These are phyloP conservation scores for Stachybotrys chartarum DNA, from an alignment of 2,329 filamentous ascomycete species.

Conservation along the genomic window DNA sequence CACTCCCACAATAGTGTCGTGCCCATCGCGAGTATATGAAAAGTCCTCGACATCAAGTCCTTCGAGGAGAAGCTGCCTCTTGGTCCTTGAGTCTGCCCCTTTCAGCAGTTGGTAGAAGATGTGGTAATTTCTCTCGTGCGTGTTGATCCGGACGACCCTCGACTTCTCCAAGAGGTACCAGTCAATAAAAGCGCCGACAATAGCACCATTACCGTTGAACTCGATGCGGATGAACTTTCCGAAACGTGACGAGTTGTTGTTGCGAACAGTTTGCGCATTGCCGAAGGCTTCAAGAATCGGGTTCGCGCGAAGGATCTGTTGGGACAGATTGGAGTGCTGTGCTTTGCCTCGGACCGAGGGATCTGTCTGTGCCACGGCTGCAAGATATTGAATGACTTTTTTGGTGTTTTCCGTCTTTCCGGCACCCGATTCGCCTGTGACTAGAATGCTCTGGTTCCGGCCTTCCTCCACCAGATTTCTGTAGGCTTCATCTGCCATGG, in stretches of 20 bases:
- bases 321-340: conserved; percentile 76
- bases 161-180: conserved; percentile 99
- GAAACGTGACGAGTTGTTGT: conserved; percentile 97
- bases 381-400: conserved; percentile 97
- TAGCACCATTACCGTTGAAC: conserved; percentile 80
- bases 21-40: conserved; percentile 83
- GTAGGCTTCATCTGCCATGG: conserved; percentile 95
- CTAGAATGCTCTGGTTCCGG: conserved; percentile 92
- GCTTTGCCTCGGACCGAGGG: conserved; percentile 55
- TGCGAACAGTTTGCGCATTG: conserved; percentile 94
- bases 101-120: conserved; percentile 93
- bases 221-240: conserved; percentile 99
- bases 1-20: conserved; percentile 84
- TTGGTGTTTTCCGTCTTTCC: conserved; percentile 99
- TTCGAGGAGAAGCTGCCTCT: conserved; percentile 68
- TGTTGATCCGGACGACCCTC: conserved; percentile 83
- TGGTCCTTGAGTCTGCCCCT: conserved; percentile 68
- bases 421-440: conserved; percentile 95
- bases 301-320: conserved; percentile 93
- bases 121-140: conserved; percentile 91
- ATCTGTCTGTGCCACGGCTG: conserved; percentile 84
- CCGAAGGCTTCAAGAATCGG: conserved; percentile 97
- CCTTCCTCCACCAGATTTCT: conserved; percentile 92
- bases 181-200: conserved; percentile 93
- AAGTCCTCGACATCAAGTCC: conserved; percentile 78